Evolutionary conservation across 2,329 filamentous ascomycete species (phyloP).

Genomic region (Pyrenochaeta sp.): DNA sequence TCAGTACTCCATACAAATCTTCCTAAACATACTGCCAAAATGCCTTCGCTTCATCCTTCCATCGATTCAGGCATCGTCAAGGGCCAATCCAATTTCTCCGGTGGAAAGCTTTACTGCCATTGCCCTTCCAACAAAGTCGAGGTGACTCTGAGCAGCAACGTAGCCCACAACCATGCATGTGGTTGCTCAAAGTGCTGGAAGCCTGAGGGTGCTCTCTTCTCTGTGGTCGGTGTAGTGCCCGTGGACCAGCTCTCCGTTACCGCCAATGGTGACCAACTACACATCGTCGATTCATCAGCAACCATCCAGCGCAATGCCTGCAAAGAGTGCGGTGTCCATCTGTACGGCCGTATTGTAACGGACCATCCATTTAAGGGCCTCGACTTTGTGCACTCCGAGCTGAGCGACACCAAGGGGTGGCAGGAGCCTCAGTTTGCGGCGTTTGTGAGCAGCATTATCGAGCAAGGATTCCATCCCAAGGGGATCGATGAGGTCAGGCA

Average conservation of each 20-base stretch:
- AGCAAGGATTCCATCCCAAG: slow-evolving; percentile 68
- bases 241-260: slow-evolving; percentile 63
- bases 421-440: slow-evolving; percentile 75
- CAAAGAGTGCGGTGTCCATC: slow-evolving; percentile 62
- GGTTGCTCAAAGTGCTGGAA: slow-evolving; percentile 79
- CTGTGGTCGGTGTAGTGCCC: slow-evolving; percentile 68
- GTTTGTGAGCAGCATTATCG: slow-evolving; percentile 72
- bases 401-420: slow-evolving; percentile 69
- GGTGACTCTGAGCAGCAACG: slow-evolving; percentile 64
- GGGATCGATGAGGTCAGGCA: slow-evolving; percentile 63
- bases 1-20: too few species aligned
- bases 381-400: slow-evolving; percentile 73
- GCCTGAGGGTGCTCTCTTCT: slow-evolving; percentile 68
- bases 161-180: slow-evolving; percentile 74
- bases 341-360: slow-evolving; percentile 70
- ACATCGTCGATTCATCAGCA: slow-evolving; percentile 63
- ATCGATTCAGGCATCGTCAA: slow-evolving; percentile 69
- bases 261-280: slow-evolving; percentile 65
- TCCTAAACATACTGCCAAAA: slow-evolving; percentile 26
- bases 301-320: slow-evolving; percentile 60
- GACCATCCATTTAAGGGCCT: slow-evolving; percentile 72
- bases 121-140: slow-evolving; percentile 65
- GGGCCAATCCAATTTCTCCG: slow-evolving; percentile 62
- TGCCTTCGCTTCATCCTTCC: slow-evolving; percentile 64
- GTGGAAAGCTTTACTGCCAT: slow-evolving; percentile 69